Conservation (phyloP, 208 protist species). For the Spironucleus salmonicida region DNA sequence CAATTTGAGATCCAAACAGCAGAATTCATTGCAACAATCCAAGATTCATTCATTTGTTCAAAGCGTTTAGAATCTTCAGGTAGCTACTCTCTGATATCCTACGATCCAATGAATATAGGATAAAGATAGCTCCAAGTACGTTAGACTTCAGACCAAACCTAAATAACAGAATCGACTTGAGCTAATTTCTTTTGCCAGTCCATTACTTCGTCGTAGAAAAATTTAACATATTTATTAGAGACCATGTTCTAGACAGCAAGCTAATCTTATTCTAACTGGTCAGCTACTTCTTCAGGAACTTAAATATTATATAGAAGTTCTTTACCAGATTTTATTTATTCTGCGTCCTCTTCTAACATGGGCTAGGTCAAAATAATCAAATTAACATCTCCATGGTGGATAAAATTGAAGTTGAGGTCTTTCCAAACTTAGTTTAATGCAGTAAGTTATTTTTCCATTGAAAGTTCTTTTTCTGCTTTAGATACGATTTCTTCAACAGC, state of each 20-base stretch:
- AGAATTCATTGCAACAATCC: neutral
- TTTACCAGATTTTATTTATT: neutral
- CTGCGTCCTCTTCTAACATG: neutral
- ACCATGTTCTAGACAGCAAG: conserved; percentile 21
- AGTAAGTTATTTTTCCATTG: conserved; percentile 8
- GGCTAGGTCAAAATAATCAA: neutral
- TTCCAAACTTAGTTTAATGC: conserved; percentile 13
- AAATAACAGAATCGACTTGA: conserved; percentile 22
- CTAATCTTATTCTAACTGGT: conserved; percentile 23
- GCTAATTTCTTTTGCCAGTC: conserved; percentile 23
- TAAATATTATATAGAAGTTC: neutral
- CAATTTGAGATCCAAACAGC: conserved; percentile 29
- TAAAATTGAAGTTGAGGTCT: neutral
- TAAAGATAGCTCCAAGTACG: conserved; percentile 32
- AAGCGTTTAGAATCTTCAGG: conserved; percentile 35
- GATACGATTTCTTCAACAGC: conserved; percentile 39
- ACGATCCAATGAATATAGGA: conserved; percentile 37
- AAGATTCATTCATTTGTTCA: conserved; percentile 31
- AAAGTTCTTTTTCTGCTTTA: conserved; percentile 34
- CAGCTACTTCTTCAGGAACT: conserved; percentile 27
- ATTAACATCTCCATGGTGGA: neutral
- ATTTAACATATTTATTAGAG: neutral
- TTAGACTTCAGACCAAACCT: conserved; percentile 28
- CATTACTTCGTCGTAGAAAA: conserved; percentile 24
- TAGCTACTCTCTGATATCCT: conserved; percentile 33